Evolutionary conservation across 495 filamentous ascomycete species (phyloP).

Genomic region (Penicillium chermesinum): DNA sequence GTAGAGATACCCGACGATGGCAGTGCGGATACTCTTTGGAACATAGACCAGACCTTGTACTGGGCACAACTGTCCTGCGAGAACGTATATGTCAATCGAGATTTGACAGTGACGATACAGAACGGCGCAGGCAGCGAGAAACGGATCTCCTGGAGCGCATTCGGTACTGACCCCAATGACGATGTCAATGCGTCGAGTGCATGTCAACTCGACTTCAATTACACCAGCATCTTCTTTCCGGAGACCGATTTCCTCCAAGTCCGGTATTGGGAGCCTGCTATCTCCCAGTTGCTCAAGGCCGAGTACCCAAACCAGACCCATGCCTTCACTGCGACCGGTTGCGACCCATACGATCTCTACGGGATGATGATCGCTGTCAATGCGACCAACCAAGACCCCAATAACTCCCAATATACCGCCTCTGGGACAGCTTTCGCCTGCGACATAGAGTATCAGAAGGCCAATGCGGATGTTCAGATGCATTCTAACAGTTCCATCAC

Average conservation of each 20-base stretch:
- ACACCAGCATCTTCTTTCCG: constrained; percentile 29
- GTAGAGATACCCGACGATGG: constrained; percentile 29
- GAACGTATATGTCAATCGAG: constrained; percentile 16
- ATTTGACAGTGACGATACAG: constrained; percentile 22
- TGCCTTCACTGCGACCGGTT: constrained; percentile 27
- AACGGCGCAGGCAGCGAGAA: constrained; percentile 4
- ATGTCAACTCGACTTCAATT: constrained; percentile 32
- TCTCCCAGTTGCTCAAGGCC: constrained; percentile 8
- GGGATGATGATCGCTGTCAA: constrained; percentile 36
- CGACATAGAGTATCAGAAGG: constrained; percentile 30
- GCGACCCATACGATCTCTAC: constrained; percentile 34
- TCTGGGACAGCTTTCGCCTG: constrained; percentile 34
- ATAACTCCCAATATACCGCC: constrained; percentile 16
- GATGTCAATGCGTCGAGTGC: constrained; percentile 8
- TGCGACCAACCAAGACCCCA: constrained; percentile 14
- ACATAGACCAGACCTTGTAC: constrained; percentile 35
- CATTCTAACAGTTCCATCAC: constrained; percentile 41
- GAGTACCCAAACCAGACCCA: constrained; percentile 12
- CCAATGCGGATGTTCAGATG: constrained; percentile 30
- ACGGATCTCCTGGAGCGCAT: constrained; percentile 30
- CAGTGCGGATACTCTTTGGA: constrained; percentile 28
- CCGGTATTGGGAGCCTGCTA: constrained; percentile 38
- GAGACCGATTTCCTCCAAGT: constrained; percentile 33
- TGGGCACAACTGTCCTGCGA: constrained; percentile 31
- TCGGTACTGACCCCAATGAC: constrained; percentile 20